These are phyloP conservation scores for Persicaria maculosa DNA, from an alignment of 148 eudicot genomes.

Conservation along the genomic window DNA sequence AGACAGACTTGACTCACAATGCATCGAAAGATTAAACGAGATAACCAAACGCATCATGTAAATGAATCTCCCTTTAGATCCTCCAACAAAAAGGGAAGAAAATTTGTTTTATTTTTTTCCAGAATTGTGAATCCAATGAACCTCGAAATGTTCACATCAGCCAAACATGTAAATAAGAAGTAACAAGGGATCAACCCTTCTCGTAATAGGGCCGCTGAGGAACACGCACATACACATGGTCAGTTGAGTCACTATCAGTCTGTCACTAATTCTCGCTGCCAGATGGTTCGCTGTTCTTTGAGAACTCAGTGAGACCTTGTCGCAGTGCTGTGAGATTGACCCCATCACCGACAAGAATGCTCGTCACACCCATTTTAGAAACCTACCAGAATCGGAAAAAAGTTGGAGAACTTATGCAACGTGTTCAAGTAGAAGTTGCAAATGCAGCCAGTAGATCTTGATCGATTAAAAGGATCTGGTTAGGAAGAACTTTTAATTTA, in stretches of 20 bases:
- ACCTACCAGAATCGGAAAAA: conserved; percentile 24
- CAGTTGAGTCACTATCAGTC: neutral
- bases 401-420: too few relatives aligned
- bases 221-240: neutral
- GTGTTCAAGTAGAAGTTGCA: neutral
- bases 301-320: conserved; percentile 57
- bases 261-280: conserved; percentile 17
- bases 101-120: too few relatives aligned
- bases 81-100: too few relatives aligned
- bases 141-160: neutral
- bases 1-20: too few relatives aligned
- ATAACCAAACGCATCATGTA: too few relatives aligned
- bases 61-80: too few relatives aligned
- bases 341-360: conserved; percentile 61
- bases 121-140: neutral
- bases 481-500: conserved; percentile 14
- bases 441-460: neutral
- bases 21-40: too few relatives aligned
- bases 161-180: neutral
- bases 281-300: conserved; percentile 34
- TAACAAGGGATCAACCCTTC: neutral
- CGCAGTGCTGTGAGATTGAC: conserved; percentile 59
- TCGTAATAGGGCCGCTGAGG: neutral
- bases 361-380: conserved; percentile 72
- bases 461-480: neutral